A percentile compares a stretch with the other conserved stretches of the same genome.
These are phyloP conservation scores for Tubosaeta brunneosetosa DNA, from an alignment of 768 basidiomycete species.

Conservation along the genomic window DNA sequence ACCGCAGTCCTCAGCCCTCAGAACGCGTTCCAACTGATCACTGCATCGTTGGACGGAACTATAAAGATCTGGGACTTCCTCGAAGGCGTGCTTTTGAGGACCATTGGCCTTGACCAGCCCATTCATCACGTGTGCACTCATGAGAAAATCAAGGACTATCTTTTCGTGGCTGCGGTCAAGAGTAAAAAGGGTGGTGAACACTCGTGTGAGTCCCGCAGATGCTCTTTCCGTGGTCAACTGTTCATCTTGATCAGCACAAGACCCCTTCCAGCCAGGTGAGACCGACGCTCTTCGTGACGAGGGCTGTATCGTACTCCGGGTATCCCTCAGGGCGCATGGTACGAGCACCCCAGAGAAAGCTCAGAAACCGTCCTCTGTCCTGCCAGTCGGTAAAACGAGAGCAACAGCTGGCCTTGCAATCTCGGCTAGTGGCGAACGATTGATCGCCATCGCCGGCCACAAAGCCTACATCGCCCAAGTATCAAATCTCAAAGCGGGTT, in stretches of 20 bases:
- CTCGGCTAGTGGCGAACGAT: conserved; percentile 73
- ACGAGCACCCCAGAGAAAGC: conserved; percentile 39
- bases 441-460: conserved; percentile 70
- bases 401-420: conserved; percentile 59
- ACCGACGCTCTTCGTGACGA: conserved; percentile 36
- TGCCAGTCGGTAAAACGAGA: conserved; percentile 63
- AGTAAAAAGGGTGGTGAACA: conserved; percentile 41
- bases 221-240: not conserved
- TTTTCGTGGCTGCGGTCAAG: conserved; percentile 67
- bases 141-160: conserved; percentile 56
- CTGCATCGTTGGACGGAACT: conserved; percentile 77
- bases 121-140: conserved; percentile 72
- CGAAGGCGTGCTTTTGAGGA: conserved; percentile 74
- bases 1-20: conserved; percentile 73
- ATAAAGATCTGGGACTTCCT: conserved; percentile 92
- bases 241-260: conserved; percentile 13
- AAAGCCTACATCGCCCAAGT: conserved; percentile 73
- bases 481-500: conserved; percentile 55
- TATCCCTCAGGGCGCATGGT: conserved; percentile 48
- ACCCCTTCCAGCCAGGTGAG: not conserved
- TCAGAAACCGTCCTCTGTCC: conserved; percentile 45
- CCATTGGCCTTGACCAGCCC: conserved; percentile 63
- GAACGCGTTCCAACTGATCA: conserved; percentile 87
- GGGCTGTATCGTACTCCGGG: conserved; percentile 47
- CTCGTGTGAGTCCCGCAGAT: conserved; percentile 10